Evolutionary conservation across 2,329 filamentous ascomycete species (phyloP), one percentile per base, ranked within the genome.

Genomic region (Sphaerulina musiva): DNA sequence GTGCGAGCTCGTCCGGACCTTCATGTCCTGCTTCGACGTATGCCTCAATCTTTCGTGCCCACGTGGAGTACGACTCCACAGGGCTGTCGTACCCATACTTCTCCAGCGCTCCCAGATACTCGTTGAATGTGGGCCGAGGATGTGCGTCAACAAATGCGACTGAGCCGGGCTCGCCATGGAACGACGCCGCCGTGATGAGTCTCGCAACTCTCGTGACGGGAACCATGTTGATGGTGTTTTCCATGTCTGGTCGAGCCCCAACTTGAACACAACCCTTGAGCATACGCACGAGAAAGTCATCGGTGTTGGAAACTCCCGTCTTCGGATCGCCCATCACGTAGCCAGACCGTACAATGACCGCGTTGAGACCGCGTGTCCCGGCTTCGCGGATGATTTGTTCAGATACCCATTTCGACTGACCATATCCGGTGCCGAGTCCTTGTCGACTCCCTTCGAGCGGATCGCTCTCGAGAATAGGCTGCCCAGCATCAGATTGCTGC

Each of bases 211-310:
- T 89, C 58, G 83, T 83, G 26, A 95, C 90, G 0, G 92, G 91
- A 0, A 95, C 87, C 70, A 85, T 83, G 74, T 96, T 97, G 70
- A 96, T 83, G 0, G 89, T 88, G 74, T 95, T 97, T 68, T 78
- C 72, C 62, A 96, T 95, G 61, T 81, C 79, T 1, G 91, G 92
- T 0, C 89, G 79, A 2, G 78, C 77, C 2, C 75, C 75, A 2
- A 96, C 77, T 71, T 97, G 91, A 48, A 95, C 76, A 65, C 89
- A 95, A 54, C 89, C 91, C 74, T 96, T 95, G 53, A 85, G 74
- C 73, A 96, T 82, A 39, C 92, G 83, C 60, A 95, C 80, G 6
- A 97, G 74, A 76, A 96, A 97, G 71, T 96, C 92, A 66, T 97
- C 92, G 1, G 84, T 91, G 69, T 86, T 89, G 68, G 75, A 86